Evolutionary conservation across 352 stramenopile species (phyloP), one percentile per base, ranked within the genome.

Genomic region (Pythium myriotylum): DNA sequence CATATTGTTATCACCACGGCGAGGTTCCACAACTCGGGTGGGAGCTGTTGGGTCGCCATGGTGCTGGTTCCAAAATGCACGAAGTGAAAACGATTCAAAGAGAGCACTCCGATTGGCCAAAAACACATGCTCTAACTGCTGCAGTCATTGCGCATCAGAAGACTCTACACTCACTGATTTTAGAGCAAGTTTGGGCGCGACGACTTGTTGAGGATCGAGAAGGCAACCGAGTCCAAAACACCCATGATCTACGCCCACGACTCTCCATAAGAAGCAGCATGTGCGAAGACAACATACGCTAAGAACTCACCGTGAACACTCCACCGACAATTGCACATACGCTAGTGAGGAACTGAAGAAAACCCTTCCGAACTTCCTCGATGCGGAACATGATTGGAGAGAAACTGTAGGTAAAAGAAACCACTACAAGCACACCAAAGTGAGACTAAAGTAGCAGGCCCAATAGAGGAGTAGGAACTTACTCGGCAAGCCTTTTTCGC

Each of bases 361-460:
- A 87, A 29, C 91, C 92, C 84, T 81, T 91, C 72, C 79, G 83
- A 65, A 91, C 94, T 65, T 98, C 89, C 64, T 99, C 93, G 67
- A 99, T 98, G 74, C 57, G 96, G 59, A 90, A 97, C 93, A 90
- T 98, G 67, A 99, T 91, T 5, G 97, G 90, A 37, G 88, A 98
- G 48, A 99, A 96, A 59, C 98, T 92, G 83, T 99, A 99, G 62
- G 94, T 89, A 65, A 99, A 97, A 53, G 97, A 98, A 13, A 99
- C 90, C 66, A 97, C 96, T 74, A 84, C 79, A 49, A 91, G 55
- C 64, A 62, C 47, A 32, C 54, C 41, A 16, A 56, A 19, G 17
- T 50, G 12, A 0, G 54, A 76, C 35, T 22, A 19, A 12, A 57
- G 24, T 29, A n/a, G 23, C 19, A 39, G 23, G 5, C 10, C 16